Conservation (phyloP, 2,329 filamentous ascomycete species). For the Apiospora arundinis region DNA sequence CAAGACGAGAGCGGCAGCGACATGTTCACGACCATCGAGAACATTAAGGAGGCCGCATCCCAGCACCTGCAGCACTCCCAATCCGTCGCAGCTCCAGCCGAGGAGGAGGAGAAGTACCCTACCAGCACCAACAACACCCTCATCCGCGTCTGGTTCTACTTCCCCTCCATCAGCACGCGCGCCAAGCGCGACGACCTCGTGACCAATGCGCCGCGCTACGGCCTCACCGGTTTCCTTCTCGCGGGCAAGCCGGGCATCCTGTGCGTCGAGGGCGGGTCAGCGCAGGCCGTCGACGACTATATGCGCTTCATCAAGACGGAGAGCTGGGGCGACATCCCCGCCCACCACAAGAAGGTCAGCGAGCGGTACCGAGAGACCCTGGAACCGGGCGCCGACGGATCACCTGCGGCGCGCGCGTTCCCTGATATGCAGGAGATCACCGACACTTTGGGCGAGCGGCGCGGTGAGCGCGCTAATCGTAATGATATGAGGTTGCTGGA, state of each 20-base stretch:
- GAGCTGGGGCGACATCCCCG: constrained; percentile 67
- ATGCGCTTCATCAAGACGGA: constrained; percentile 70
- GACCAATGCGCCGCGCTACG: constrained; percentile 56
- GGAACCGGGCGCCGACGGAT: constrained; percentile 4
- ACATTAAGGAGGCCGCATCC: constrained; percentile 37
- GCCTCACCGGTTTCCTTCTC: constrained; percentile 63
- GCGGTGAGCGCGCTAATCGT: constrained; percentile 56
- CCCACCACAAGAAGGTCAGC: constrained; percentile 67
- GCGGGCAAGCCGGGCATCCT: constrained; percentile 65
- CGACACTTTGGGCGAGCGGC: constrained; percentile 52
- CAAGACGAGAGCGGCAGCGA: constrained; percentile 48
- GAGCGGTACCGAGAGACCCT: constrained; percentile 55
- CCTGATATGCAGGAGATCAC: constrained; percentile 64
- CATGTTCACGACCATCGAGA: constrained; percentile 52
- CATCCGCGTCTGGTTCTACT: constrained; percentile 67
- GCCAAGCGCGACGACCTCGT: constrained; percentile 64
- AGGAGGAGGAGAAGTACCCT: constrained; percentile 8
- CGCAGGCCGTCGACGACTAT: constrained; percentile 58
- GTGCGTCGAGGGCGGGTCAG: constrained; percentile 57
- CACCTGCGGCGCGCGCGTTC: constrained; percentile 48
- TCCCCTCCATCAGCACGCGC: constrained; percentile 65
- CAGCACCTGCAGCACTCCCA: not conserved
- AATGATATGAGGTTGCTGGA: constrained; percentile 61
- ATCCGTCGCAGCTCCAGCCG: not conserved
- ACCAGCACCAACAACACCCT: constrained; percentile 33